A percentile compares a stretch with the other conserved stretches of the same genome.
Evolutionary conservation across 306 rosid genomes (phyloP).

Genomic region (Arachis stenosperma): DNA sequence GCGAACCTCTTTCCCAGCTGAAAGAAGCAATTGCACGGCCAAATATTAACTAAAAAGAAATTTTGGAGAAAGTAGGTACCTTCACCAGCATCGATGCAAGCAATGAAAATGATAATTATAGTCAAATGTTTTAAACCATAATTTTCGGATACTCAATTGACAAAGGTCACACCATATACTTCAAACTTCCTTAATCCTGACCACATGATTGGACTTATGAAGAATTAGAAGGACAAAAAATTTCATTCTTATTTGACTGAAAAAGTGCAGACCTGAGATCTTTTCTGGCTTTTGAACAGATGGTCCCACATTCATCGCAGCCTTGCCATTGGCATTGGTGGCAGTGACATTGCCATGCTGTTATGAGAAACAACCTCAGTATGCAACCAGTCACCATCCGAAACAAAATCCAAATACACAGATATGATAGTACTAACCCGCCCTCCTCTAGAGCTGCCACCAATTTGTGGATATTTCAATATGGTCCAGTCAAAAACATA

Average conservation of each 20-base stretch:
- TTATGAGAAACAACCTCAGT: constrained; percentile 40
- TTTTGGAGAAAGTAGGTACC: constrained; percentile 14
- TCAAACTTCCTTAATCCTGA: constrained; percentile 18
- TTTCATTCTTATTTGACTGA: constrained; percentile 33
- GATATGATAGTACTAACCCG: constrained; percentile 59
- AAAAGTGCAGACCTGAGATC: constrained; percentile 67
- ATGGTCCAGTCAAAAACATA: constrained; percentile 92
- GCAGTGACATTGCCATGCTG: constrained; percentile 51
- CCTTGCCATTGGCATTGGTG: constrained; percentile 62
- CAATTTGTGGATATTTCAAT: constrained; percentile 81
- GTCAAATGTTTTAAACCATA: constrained; percentile 25
- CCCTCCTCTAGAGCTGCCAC: constrained; percentile 83
- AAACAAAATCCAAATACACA: constrained; percentile 26
- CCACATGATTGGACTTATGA: neutral
- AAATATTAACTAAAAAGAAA: constrained; percentile 24
- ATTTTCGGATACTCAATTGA: constrained; percentile 24
- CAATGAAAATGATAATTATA: constrained; percentile 17
- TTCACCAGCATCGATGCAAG: constrained; percentile 12
- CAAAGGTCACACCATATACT: neutral
- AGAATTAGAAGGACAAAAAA: constrained; percentile 28
- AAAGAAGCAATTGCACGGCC: constrained; percentile 45
- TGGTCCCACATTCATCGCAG: constrained; percentile 72
- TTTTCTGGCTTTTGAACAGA: constrained; percentile 86
- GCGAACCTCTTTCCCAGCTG: constrained; percentile 92
- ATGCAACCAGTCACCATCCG: constrained; percentile 38